Conservation (phyloP, 2,329 filamentous ascomycete genomes). For the Ceratocystiopsis minuta region DNA sequence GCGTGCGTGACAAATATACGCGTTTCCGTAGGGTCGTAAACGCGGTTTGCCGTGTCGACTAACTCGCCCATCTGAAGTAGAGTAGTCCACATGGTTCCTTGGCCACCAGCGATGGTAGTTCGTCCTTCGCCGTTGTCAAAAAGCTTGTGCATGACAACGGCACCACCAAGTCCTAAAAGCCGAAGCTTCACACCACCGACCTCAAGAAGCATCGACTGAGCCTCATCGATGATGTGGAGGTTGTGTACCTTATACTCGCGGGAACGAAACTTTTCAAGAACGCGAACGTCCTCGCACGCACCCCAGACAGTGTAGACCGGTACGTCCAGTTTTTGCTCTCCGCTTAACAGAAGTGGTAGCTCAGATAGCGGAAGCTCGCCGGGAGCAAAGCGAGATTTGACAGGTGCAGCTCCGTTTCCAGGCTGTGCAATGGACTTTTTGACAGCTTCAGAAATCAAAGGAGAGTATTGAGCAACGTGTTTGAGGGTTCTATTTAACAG, state of each 20-base stretch:
- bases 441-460: constrained; percentile 63
- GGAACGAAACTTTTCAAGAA: constrained; percentile 91
- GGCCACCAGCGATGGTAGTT: constrained; percentile 93
- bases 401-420: constrained; percentile 46
- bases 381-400: constrained; percentile 70
- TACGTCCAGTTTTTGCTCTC: constrained; percentile 78
- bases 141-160: constrained; percentile 98
- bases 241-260: constrained; percentile 97
- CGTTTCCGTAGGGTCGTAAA: constrained; percentile 96
- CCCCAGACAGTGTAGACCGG: constrained; percentile 99
- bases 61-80: constrained; percentile 95
- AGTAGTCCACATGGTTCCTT: constrained; percentile 99
- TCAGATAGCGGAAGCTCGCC: constrained; percentile 83
- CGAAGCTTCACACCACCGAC: constrained; percentile 91
- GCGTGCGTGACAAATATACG: constrained; percentile 93
- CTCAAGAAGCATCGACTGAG: constrained; percentile 86
- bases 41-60: constrained; percentile 91
- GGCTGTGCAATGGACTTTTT: constrained; percentile 46
- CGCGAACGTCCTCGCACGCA: constrained; percentile 93
- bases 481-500: constrained; percentile 58
- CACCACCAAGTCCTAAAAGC: constrained; percentile 80
- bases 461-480: constrained; percentile 96
- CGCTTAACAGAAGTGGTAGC: constrained; percentile 72
- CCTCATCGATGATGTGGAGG: constrained; percentile 95
- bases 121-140: constrained; percentile 97